phyloP scores from a whole-genome alignment of 2,329 filamentous ascomycete genomes.

The Chaetomium strumarium region DNA sequence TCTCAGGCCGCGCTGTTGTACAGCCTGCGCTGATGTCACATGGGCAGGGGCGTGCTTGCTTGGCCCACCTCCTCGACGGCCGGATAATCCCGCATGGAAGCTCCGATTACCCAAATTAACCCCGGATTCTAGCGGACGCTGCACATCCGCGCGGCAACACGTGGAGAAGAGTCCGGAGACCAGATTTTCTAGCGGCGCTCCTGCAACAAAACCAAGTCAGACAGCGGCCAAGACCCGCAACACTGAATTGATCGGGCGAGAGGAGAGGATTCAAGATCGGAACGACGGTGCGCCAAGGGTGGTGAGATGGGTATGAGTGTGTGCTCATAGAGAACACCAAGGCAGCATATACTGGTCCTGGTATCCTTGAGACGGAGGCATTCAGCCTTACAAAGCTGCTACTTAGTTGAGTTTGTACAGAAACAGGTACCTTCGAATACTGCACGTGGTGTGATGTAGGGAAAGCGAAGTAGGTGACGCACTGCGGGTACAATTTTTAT shows the following conservation, averaged over 20 bases:
- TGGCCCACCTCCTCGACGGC: background rate
- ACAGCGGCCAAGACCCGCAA: background rate
- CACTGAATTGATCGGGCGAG: conserved; percentile 1
- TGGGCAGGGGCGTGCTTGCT: conserved; percentile 6
- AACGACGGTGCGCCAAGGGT: background rate
- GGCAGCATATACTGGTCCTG: too few species aligned
- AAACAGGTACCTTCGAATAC: too few species aligned
- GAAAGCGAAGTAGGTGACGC: too few species aligned
- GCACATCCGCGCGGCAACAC: conserved; percentile 21
- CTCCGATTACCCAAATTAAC: conserved; percentile 28
- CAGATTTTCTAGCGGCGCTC: conserved; percentile 19
- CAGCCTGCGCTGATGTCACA: conserved; percentile 16
- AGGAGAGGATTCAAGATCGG: background rate
- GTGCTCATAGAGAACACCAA: too few species aligned
- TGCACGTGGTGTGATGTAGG: too few species aligned
- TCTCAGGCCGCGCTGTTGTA: conserved; percentile 16
- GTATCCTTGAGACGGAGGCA: too few species aligned
- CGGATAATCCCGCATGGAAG: conserved; percentile 18
- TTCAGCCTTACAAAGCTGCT: too few species aligned
- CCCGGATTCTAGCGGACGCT: conserved; percentile 25
- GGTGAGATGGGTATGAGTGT: background rate
- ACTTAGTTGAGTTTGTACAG: too few species aligned
- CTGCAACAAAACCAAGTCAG: background rate
- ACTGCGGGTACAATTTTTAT: too few species aligned
- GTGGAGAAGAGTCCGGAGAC: conserved; percentile 14